These are phyloP conservation scores for Sordariomycetes sp. DNA, from an alignment of 2,329 filamentous ascomycete genomes.

Conservation along the genomic window DNA sequence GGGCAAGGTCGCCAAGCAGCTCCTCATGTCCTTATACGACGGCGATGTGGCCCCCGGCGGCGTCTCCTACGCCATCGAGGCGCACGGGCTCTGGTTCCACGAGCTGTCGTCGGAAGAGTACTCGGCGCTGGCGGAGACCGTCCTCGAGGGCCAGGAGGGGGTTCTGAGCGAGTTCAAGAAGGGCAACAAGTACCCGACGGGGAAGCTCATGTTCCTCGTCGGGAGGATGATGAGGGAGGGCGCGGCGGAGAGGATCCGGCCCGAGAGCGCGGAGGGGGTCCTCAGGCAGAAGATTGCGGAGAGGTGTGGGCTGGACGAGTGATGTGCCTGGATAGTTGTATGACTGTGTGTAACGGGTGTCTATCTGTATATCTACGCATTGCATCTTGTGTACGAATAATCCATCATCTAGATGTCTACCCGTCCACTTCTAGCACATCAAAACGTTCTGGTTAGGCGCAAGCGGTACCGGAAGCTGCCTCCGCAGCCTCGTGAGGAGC, in stretches of 20 bases:
- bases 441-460: neutral
- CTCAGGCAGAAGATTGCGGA: slow-evolving; percentile 17
- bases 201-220: slow-evolving; percentile 47
- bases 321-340: neutral
- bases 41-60: slow-evolving; percentile 21
- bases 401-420: neutral
- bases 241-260: slow-evolving; percentile 39
- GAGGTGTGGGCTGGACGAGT: neutral
- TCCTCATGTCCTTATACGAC: slow-evolving; percentile 38
- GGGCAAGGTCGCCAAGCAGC: slow-evolving; percentile 42
- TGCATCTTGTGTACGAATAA: neutral
- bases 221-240: slow-evolving; percentile 44
- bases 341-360: neutral
- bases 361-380: neutral
- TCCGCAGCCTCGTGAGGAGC: slow-evolving; percentile 36
- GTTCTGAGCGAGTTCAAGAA: slow-evolving; percentile 31
- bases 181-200: slow-evolving; percentile 31
- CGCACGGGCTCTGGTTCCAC: slow-evolving; percentile 38
- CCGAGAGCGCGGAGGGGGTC: slow-evolving; percentile 31
- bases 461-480: slow-evolving; percentile 25
- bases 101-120: slow-evolving; percentile 37
- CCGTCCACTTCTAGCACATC: neutral
- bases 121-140: slow-evolving; percentile 26
- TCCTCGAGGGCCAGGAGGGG: slow-evolving; percentile 29
- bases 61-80: slow-evolving; percentile 30